A percentile compares a stretch with the other conserved stretches of the same genome.
phyloP scores from a whole-genome alignment of 371 early-diverging fungal species.

The Mortierella sp. region DNA sequence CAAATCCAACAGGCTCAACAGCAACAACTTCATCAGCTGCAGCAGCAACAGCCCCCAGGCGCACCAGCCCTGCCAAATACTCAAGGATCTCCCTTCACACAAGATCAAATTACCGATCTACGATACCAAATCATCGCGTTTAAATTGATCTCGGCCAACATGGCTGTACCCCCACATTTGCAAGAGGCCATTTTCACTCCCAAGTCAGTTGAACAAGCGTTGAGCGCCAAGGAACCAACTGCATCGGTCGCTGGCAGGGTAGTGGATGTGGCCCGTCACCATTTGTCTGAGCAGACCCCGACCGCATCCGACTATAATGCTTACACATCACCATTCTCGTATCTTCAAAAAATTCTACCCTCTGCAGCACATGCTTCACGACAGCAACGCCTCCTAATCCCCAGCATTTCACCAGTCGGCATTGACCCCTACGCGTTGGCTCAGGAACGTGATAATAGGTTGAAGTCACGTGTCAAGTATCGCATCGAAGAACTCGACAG shows the following conservation, averaged over 20 bases:
- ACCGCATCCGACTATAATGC: conserved; percentile 53
- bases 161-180: conserved; percentile 80
- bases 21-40: conserved; percentile 48
- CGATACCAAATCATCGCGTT: conserved; percentile 87
- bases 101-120: conserved; percentile 76
- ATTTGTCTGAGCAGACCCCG: conserved; percentile 48
- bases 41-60: conserved; percentile 46
- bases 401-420: conserved; percentile 83
- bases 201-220: conserved; percentile 55
- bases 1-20: conserved; percentile 54
- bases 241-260: conserved; percentile 50
- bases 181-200: conserved; percentile 79
- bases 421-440: conserved; percentile 81
- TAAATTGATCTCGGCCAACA: conserved; percentile 83
- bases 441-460: conserved; percentile 80
- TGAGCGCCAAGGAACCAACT: conserved; percentile 51
- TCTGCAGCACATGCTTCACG: conserved; percentile 71
- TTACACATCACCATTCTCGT: conserved; percentile 64
- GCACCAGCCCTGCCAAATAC: conserved; percentile 45
- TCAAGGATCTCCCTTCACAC: conserved; percentile 63
- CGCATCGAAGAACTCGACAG: conserved; percentile 84
- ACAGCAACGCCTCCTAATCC: conserved; percentile 78
- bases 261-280: conserved; percentile 54
- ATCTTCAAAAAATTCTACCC: conserved; percentile 64
- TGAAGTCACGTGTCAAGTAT: conserved; percentile 74